phyloP scores from a whole-genome alignment of 2,329 filamentous ascomycete genomes.

The Ascochyta fabae region DNA sequence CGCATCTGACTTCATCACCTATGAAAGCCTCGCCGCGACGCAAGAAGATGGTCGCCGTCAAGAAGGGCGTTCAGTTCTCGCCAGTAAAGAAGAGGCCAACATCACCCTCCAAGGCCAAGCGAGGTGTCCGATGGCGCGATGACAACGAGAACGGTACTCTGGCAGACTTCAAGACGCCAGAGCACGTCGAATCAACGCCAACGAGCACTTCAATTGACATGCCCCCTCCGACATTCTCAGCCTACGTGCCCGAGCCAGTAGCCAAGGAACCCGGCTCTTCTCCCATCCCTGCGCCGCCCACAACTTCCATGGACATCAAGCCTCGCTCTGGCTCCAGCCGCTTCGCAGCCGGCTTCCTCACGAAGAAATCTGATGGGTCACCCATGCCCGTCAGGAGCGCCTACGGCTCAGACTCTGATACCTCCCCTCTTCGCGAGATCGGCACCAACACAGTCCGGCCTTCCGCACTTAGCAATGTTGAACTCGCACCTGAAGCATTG shows the following conservation, averaged over 20 bases:
- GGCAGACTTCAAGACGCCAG: conserved; percentile 89
- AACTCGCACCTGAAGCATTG: conserved; percentile 41
- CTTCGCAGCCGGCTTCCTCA: conserved; percentile 88
- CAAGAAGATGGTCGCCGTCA: conserved; percentile 67
- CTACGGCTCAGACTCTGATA: conserved; percentile 65
- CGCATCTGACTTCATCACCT: conserved; percentile 64
- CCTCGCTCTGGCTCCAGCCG: conserved; percentile 63
- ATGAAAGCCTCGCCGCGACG: conserved; percentile 81
- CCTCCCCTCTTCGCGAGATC: conserved; percentile 55
- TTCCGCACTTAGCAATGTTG: conserved; percentile 62
- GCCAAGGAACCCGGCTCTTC: conserved; percentile 56
- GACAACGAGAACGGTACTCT: conserved; percentile 86
- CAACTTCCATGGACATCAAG: conserved; percentile 66
- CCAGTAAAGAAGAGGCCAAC: conserved; percentile 74
- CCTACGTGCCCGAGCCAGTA: conserved; percentile 29
- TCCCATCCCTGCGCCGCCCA: conserved; percentile 62
- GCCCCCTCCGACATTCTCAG: conserved; percentile 61
- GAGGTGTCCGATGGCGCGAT: conserved; percentile 89
- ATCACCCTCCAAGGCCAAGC: conserved; percentile 66
- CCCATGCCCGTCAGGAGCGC: conserved; percentile 65
- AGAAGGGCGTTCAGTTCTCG: conserved; percentile 79
- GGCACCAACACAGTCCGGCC: conserved; percentile 51
- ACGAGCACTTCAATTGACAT: conserved; percentile 62
- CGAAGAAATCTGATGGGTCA: conserved; percentile 68
- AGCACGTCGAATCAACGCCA: conserved; percentile 67